Base-by-base conservation (phyloP, 2,329 filamentous ascomycete genomes). In the Stagonosporopsis rhizophila region DNA sequence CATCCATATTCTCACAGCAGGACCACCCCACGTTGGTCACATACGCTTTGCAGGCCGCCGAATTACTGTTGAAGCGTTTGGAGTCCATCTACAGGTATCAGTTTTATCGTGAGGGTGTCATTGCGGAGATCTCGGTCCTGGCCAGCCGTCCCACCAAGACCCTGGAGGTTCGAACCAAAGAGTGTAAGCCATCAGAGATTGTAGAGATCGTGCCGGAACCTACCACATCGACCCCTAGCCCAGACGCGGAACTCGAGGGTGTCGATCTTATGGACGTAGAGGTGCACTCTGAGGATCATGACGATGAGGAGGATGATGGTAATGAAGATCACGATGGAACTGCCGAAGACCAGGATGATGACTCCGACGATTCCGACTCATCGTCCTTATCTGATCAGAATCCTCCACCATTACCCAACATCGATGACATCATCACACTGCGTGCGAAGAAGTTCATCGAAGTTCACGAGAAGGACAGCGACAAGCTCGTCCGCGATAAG, bases 21-120 rank as follows among this genome's bases (percentile, higher is more conserved):
- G 96, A 99, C 67, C 93, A 99, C 65, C 85, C 91, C 0, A 89
- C 89, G 2, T 81, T 99, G 5, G 92, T 98, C 9, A 90, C 92
- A 60, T 89, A 89, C 63, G 94, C 92, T 17, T 81, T 99, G 15
- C 91, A 96, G 70, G 94, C 93, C 34, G 91, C 94, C 0, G 93
- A 97, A 74, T 81, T 99, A 6, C 83, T 99, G 1, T 84, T 97
- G 57, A 89, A 88, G 68, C 88, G 96, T 17, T 81, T 99, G 6
- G 91, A 93, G 60, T 83, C 88, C 20, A 90, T 98, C 27, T 99
- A 99, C 72, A 88, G 91, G 23, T 96, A 97, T 68, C 96, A 99
- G 68, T 94, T 99, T 66, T 96, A 99, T 71, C 90, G 95, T 0
- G 96, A 99, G 78, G 95, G 95, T 32, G 95, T 99, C 39, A 93